Base-by-base conservation (phyloP, 495 filamentous ascomycete genomes). In the Tetracladium setigerum region DNA sequence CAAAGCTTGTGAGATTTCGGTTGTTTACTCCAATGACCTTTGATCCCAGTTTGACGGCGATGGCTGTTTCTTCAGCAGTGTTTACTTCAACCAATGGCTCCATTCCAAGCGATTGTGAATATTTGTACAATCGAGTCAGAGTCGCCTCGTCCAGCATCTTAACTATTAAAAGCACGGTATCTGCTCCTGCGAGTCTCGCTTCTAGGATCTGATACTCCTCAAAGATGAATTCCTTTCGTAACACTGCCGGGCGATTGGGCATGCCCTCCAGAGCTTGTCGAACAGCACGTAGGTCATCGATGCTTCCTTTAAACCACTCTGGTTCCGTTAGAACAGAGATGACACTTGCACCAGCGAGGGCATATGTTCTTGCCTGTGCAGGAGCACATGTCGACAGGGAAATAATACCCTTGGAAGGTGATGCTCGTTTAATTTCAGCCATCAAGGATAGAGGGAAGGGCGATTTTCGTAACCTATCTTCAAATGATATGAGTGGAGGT, bases 1-100 rank as follows among this genome's bases (percentile, higher is more conserved):
- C 89, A 48, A 99, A 99, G 60, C 78, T 95, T 44, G 89, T 89
- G 6, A 99, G 74, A 57, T 99, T 91, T 34, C 92, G 77, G 65
- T 99, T 99, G 66, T 99, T 99, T 56, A 99, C 92, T 8, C 92
- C 92, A 57, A 99, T 95, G 18, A 94, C 89, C 62, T 89, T 82
- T n/a, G 92, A 74, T 13, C 92, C 94, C 8, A 99, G 72, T 19
- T 84, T 77, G 18, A 95, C 81, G 10, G 92, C 92, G 30, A 79
- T 81, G 34, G 82, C 69, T 89, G 96, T 97, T 67, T 99, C 92
- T 33, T 90, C 87, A 1, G 82, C 75, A 15, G 83, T 97, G 56
- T 99, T 94, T 16, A 99, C 92, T 61, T 99, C 92, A 19, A 99
- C 94, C 13, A 99, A 66, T 16, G 92, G 92, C 66, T 97, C 94